These are phyloP conservation scores for Ceratocystis lukuohia DNA, from an alignment of 2,329 filamentous ascomycete species.

Conservation along the genomic window DNA sequence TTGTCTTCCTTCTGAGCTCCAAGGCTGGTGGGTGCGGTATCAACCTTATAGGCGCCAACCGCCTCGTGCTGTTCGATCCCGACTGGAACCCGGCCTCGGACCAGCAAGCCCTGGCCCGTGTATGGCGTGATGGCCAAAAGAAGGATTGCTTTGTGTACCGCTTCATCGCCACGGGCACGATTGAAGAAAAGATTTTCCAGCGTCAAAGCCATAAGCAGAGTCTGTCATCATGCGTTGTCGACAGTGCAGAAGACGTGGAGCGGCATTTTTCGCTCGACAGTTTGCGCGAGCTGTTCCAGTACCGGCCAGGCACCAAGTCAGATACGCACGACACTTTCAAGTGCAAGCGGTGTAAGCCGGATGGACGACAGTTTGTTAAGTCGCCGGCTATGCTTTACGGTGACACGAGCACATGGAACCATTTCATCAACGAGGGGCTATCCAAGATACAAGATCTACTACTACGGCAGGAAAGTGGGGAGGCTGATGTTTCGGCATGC, in stretches of 20 bases:
- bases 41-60: conserved; percentile 87
- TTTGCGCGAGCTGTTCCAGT: conserved; percentile 86
- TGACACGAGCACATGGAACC: conserved; percentile 98
- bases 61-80: conserved; percentile 89
- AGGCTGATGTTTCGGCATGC: conserved; percentile 76
- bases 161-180: conserved; percentile 96
- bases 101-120: conserved; percentile 89
- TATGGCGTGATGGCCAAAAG: conserved; percentile 98
- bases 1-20: conserved; percentile 88
- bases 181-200: conserved; percentile 99
- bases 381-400: conserved; percentile 92
- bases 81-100: conserved; percentile 98
- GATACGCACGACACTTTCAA: conserved; percentile 99
- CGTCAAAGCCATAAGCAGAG: conserved; percentile 97
- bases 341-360: conserved; percentile 83
- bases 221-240: conserved; percentile 88
- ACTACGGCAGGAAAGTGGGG: conserved; percentile 68
- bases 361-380: conserved; percentile 78
- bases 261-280: conserved; percentile 89
- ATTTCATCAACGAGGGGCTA: conserved; percentile 65
- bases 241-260: conserved; percentile 92
- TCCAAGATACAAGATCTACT: conserved; percentile 84
- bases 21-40: conserved; percentile 95
- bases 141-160: conserved; percentile 99
- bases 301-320: conserved; percentile 67